These are phyloP conservation scores for Leccinum barrowsii DNA, from an alignment of 768 basidiomycete species.

Conservation along the genomic window DNA sequence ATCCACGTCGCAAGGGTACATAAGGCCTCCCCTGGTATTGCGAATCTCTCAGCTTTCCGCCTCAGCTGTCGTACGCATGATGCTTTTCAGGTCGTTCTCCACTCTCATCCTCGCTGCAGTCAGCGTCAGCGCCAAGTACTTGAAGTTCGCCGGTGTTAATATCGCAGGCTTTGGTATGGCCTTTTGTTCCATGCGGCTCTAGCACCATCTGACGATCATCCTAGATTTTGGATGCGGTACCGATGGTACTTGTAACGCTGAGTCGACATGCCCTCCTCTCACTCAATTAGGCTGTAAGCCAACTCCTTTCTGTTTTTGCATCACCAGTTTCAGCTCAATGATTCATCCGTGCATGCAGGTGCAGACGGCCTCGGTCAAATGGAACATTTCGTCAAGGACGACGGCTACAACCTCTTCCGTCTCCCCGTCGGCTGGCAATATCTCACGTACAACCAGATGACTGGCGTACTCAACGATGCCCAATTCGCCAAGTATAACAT, in stretches of 20 bases:
- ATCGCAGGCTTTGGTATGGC: constrained; percentile 46
- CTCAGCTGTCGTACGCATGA: constrained; percentile 1
- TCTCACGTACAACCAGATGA: constrained; percentile 37
- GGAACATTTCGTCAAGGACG: constrained; percentile 53
- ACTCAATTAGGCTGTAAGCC: constrained; percentile 40
- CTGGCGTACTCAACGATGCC: constrained; percentile 39
- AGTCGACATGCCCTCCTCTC: constrained; percentile 43
- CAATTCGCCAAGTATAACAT: constrained; percentile 53
- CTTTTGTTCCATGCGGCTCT: neutral
- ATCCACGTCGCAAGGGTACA: neutral
- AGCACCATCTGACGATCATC: neutral
- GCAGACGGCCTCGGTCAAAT: constrained; percentile 45
- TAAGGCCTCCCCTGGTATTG: constrained; percentile 6
- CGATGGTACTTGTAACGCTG: constrained; percentile 41
- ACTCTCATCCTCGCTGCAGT: constrained; percentile 7
- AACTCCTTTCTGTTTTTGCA: neutral
- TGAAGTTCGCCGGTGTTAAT: constrained; percentile 45
- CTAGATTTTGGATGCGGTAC: constrained; percentile 46
- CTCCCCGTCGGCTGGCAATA: constrained; percentile 63
- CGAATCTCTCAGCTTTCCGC: neutral
- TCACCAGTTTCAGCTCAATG: neutral
- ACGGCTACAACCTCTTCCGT: constrained; percentile 56
- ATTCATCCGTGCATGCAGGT: constrained; percentile 2
- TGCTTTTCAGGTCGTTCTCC: constrained; percentile 18
- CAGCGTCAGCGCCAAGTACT: constrained; percentile 11